Evolutionary conservation across 2,329 filamentous ascomycete species (phyloP).

Genomic region (Ophiostoma triangulosporum): DNA sequence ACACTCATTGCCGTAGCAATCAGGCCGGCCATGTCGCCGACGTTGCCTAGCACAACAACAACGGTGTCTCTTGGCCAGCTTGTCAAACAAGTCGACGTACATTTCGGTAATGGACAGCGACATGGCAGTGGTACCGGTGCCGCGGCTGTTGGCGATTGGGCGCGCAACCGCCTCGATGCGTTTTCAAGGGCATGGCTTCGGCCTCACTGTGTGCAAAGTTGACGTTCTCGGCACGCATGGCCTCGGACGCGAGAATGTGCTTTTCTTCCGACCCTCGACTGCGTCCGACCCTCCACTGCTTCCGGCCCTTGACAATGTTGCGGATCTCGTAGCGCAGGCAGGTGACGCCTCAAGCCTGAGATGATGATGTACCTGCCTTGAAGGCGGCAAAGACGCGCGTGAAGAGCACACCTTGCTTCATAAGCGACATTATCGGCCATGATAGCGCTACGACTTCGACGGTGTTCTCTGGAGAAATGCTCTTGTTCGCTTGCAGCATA

Average conservation of each 20-base stretch:
- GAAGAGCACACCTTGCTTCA: constrained; percentile 88
- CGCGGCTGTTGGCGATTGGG: constrained; percentile 58
- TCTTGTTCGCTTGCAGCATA: too few species aligned
- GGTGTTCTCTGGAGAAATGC: too few species aligned
- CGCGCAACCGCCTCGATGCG: constrained; percentile 79
- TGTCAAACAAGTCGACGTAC: constrained; percentile 84
- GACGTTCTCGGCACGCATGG: constrained; percentile 77
- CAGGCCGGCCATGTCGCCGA: constrained; percentile 92
- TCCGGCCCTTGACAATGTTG: constrained; percentile 94
- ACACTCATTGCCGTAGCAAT: constrained; percentile 92
- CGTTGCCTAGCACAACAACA: constrained; percentile 90
- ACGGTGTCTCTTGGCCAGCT: constrained; percentile 89
- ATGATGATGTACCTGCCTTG: constrained; percentile 48
- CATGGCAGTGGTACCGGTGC: constrained; percentile 68
- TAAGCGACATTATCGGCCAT: constrained; percentile 97
- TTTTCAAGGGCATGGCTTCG: constrained; percentile 77
- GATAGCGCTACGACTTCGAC: constrained; percentile 97
- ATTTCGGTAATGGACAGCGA: constrained; percentile 89
- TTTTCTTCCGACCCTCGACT: too few species aligned
- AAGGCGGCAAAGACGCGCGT: constrained; percentile 96
- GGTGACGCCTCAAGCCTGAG: constrained; percentile 90
- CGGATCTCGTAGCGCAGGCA: constrained; percentile 96
- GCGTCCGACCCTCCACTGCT: too few species aligned
- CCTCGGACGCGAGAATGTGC: constrained; percentile 91
- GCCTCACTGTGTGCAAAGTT: constrained; percentile 88